These are phyloP conservation scores for Triticum urartu DNA, from an alignment of 176 grass and related monocot species.

Conservation along the genomic window DNA sequence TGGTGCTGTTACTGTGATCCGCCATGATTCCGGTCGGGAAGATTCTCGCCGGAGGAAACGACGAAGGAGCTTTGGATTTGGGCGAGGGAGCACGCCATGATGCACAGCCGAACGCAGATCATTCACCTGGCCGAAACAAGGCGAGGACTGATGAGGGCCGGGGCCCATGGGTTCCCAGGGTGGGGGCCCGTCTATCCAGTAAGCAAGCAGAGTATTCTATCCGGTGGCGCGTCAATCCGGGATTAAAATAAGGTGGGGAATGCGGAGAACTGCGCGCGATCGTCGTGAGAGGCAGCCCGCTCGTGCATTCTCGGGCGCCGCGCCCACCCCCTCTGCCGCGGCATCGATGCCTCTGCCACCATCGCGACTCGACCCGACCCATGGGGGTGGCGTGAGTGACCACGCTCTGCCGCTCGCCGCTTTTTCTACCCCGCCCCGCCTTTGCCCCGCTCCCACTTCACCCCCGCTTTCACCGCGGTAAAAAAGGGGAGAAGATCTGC, in stretches of 20 bases:
- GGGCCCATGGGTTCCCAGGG: neutral
- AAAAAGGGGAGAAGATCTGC: neutral
- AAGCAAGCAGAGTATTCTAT: neutral
- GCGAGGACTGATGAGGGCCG: neutral
- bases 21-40: neutral
- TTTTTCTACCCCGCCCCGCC: neutral
- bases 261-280: conserved; percentile 40
- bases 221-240: neutral
- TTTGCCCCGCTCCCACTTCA: conserved; percentile 10
- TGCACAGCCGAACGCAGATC: neutral
- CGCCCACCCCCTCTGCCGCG: neutral
- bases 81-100: neutral
- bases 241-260: conserved; percentile 19
- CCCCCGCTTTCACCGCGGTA: conserved; percentile 16
- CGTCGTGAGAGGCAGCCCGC: conserved; percentile 23
- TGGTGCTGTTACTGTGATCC: neutral
- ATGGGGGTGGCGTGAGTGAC: conserved; percentile 52
- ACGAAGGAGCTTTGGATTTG: neutral
- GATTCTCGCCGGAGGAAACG: neutral
- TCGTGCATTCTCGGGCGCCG: conserved; percentile 52
- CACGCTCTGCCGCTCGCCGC: neutral
- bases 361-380: neutral
- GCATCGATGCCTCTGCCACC: conserved; percentile 28
- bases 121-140: conserved; percentile 11
- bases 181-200: neutral